Evolutionary conservation across 148 eudicot genomes (phyloP).

Genomic region (Silene uniflora): DNA sequence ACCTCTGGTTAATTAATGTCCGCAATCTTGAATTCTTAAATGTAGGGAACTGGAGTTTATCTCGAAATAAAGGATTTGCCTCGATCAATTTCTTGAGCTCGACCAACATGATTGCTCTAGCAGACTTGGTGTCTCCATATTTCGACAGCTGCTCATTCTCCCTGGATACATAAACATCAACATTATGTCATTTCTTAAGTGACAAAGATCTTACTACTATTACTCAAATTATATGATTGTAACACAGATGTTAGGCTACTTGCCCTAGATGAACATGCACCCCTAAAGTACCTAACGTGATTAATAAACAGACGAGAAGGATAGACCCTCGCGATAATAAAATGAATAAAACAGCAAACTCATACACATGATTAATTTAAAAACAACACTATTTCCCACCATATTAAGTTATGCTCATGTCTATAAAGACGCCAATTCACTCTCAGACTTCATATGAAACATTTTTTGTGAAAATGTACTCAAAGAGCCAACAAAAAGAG

Average conservation of each 20-base stretch:
- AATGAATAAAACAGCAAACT: neutral
- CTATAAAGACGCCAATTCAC: neutral
- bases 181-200: neutral
- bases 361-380: neutral
- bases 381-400: neutral
- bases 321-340: neutral
- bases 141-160: conserved; percentile 66
- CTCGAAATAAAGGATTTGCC: conserved; percentile 77
- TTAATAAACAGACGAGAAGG: neutral
- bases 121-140: conserved; percentile 71
- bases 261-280: neutral
- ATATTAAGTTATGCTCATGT: neutral
- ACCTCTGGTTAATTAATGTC: conserved; percentile 81
- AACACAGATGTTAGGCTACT: neutral
- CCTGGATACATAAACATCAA: conserved; percentile 30
- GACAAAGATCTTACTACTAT: neutral
- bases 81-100: conserved; percentile 71
- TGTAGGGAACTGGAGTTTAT: conserved; percentile 61
- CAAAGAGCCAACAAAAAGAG: neutral
- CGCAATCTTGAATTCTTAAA: conserved; percentile 66
- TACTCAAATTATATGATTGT: neutral
- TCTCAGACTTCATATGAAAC: neutral
- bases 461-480: neutral
- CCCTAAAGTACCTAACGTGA: neutral
- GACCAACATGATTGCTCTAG: conserved; percentile 61